Percentiles rank a stretch among this genome's conserved stretches.
phyloP scores from a whole-genome alignment of 1,139 yeast species.

The Blastobotrys apis region DNA sequence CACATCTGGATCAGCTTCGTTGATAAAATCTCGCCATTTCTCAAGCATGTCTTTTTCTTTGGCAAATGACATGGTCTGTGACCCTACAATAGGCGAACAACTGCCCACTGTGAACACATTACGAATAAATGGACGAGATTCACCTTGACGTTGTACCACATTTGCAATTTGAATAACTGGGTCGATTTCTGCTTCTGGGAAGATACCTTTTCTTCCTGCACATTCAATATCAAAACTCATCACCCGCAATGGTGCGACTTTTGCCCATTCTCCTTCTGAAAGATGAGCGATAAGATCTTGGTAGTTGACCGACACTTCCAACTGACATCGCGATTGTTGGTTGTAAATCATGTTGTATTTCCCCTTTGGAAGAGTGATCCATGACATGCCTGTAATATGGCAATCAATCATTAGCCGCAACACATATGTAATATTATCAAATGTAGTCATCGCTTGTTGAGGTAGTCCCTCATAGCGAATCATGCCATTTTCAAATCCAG shows the following conservation, averaged over 20 bases:
- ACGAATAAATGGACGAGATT: conserved; percentile 76
- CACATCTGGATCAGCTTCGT: conserved; percentile 87
- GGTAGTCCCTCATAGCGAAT: conserved; percentile 46
- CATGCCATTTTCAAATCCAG: conserved; percentile 81
- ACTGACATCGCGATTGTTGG: conserved; percentile 71
- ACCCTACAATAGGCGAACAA: conserved; percentile 91
- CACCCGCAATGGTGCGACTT: conserved; percentile 89
- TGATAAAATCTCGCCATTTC: conserved; percentile 82
- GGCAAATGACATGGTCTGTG: conserved; percentile 73
- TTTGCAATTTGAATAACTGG: conserved; percentile 97
- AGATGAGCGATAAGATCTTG: conserved; percentile 70
- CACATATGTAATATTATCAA: conserved; percentile 84
- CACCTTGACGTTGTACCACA: conserved; percentile 82
- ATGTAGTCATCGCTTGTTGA: conserved; percentile 54
- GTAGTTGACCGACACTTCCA: conserved; percentile 71
- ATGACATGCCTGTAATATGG: conserved; percentile 87
- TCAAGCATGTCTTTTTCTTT: conserved; percentile 78
- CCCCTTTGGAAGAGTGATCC: conserved; percentile 84
- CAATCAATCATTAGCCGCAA: conserved; percentile 90
- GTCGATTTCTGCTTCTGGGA: conserved; percentile 92
- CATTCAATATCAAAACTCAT: conserved; percentile 97
- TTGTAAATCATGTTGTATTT: conserved; percentile 48
- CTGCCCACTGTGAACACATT: conserved; percentile 91
- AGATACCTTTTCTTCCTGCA: conserved; percentile 94
- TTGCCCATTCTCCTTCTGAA: conserved; percentile 91